A percentile compares a stretch with the other conserved stretches of the same genome.
Conservation (phyloP, 805 yeast species). For the Schwanniomyces sp. region DNA sequence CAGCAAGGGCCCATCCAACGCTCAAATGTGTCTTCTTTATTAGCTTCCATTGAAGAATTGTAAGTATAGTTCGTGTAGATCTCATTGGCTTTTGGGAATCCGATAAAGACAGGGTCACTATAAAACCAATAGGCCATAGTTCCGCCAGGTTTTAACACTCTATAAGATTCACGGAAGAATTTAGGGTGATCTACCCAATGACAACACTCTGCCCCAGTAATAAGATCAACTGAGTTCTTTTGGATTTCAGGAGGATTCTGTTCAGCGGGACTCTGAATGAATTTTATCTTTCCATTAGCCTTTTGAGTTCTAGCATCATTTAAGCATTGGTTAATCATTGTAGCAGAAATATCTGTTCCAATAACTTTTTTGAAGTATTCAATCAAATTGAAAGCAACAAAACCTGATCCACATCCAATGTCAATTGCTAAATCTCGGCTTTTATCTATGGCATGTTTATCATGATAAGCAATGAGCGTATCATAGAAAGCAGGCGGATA, state of each 20-base stretch:
- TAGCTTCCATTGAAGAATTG: constrained; percentile 17
- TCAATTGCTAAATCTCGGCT: constrained; percentile 48
- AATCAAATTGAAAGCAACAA: constrained; percentile 57
- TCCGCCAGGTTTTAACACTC: constrained; percentile 59
- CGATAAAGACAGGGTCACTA: constrained; percentile 64
- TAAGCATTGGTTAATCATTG: constrained; percentile 23
- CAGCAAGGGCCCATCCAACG: constrained; percentile 49
- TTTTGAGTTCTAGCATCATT: constrained; percentile 14
- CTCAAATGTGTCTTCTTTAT: constrained; percentile 25
- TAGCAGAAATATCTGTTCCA: constrained; percentile 54
- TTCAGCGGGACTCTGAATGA: constrained; percentile 26
- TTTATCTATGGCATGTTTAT: neutral
- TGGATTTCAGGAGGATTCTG: constrained; percentile 17
- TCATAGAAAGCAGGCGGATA: constrained; percentile 47
- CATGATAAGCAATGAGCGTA: constrained; percentile 15
- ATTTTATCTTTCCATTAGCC: constrained; percentile 12
- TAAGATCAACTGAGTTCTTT: constrained; percentile 50
- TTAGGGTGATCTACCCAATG: constrained; percentile 74
- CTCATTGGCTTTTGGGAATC: constrained; percentile 52
- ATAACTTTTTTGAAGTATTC: constrained; percentile 47
- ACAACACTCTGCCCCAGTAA: constrained; percentile 81
- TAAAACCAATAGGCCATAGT: constrained; percentile 80
- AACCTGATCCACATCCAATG: constrained; percentile 81
- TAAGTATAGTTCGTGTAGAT: constrained; percentile 53
- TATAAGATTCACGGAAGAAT: constrained; percentile 50